Evolutionary conservation across 352 stramenopile species (phyloP).

Genomic region (Phytophthora pluvialis): DNA sequence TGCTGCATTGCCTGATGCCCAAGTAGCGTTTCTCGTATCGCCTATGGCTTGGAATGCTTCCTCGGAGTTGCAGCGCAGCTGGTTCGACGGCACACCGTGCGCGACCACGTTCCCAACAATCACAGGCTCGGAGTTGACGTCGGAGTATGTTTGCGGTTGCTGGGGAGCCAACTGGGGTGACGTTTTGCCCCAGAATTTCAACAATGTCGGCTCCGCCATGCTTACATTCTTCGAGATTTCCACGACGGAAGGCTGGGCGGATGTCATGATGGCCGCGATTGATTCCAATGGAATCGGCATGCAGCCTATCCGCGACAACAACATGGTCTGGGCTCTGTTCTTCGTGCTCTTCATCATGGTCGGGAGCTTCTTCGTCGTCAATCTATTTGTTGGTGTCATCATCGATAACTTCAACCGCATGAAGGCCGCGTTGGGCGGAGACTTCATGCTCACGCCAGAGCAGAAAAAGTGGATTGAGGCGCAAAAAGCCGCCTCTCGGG

Average conservation of each 20-base stretch:
- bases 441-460: slow-evolving; percentile 88
- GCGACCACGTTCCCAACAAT: slow-evolving; percentile 5
- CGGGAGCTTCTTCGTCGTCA: slow-evolving; percentile 94
- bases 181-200: slow-evolving; percentile 79
- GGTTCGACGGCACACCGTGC: slow-evolving; percentile 57
- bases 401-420: slow-evolving; percentile 95
- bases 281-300: slow-evolving; percentile 90
- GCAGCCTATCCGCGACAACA: slow-evolving; percentile 91
- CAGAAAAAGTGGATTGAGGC: slow-evolving; percentile 92
- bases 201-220: slow-evolving; percentile 86
- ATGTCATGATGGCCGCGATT: slow-evolving; percentile 93
- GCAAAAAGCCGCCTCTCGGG: slow-evolving; percentile 65
- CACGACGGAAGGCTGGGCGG: slow-evolving; percentile 92
- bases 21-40: slow-evolving; percentile 54
- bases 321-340: slow-evolving; percentile 81
- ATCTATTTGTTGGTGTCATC: slow-evolving; percentile 94
- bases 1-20: slow-evolving; percentile 39
- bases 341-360: slow-evolving; percentile 93
- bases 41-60: slow-evolving; percentile 49
- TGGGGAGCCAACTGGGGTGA: slow-evolving; percentile 54
- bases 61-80: slow-evolving; percentile 41
- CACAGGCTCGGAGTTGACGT: slow-evolving; percentile 47
- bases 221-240: slow-evolving; percentile 94
- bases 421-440: slow-evolving; percentile 76
- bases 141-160: slow-evolving; percentile 74